These are phyloP conservation scores for Pichia cabralensis DNA, from an alignment of 805 yeast species.

Conservation along the genomic window DNA sequence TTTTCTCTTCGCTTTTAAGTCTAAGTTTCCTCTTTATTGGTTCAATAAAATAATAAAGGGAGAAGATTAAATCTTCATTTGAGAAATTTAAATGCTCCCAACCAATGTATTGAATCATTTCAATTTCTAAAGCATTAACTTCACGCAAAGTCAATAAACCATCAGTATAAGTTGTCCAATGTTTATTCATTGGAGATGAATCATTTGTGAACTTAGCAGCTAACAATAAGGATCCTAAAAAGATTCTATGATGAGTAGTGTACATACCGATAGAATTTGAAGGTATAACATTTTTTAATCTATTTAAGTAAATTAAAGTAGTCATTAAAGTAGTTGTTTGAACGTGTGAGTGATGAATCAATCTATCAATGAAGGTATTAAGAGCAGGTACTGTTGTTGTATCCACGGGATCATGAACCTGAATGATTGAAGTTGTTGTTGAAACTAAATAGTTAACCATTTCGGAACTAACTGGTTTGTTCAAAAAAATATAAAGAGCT, in stretches of 20 bases:
- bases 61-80: constrained; percentile 57
- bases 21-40: constrained; percentile 54
- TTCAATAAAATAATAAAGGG: constrained; percentile 63
- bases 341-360: constrained; percentile 77
- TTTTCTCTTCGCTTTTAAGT: constrained; percentile 12
- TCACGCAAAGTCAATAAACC: constrained; percentile 71
- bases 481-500: constrained; percentile 44
- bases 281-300: constrained; percentile 70
- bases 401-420: constrained; percentile 24
- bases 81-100: constrained; percentile 70
- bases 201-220: constrained; percentile 93
- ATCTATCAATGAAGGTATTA: constrained; percentile 54
- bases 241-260: constrained; percentile 88
- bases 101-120: constrained; percentile 67
- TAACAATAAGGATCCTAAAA: constrained; percentile 76
- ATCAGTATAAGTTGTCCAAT: constrained; percentile 90
- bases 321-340: constrained; percentile 95
- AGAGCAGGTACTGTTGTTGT: constrained; percentile 33
- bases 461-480: constrained; percentile 45
- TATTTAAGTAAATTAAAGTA: constrained; percentile 70
- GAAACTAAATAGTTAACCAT: constrained; percentile 51
- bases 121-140: constrained; percentile 86
- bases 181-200: constrained; percentile 89
- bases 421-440: constrained; percentile 48
- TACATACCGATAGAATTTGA: constrained; percentile 85